These are phyloP conservation scores for Colletotrichum tropicicola DNA, from an alignment of 2,329 filamentous ascomycete genomes.

Conservation along the genomic window DNA sequence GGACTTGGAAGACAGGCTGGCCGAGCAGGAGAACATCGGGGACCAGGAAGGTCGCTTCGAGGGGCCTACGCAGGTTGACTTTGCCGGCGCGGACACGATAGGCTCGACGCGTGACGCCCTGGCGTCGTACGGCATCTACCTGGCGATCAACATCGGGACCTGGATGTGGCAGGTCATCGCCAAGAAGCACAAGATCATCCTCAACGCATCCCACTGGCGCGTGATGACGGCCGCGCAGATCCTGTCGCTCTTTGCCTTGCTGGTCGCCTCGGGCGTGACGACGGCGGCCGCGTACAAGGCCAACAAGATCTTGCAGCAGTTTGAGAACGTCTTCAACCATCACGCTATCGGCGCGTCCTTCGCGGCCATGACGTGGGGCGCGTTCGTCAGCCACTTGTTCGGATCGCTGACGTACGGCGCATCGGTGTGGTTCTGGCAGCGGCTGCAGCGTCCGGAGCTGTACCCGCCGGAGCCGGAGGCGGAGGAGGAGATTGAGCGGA, in stretches of 20 bases:
- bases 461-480: constrained; percentile 9
- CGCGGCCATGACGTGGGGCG: constrained; percentile 9
- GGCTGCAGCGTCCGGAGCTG: constrained; percentile 1
- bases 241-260: constrained; percentile 3
- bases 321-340: neutral
- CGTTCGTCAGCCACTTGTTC: constrained; percentile 1
- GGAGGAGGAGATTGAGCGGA: neutral
- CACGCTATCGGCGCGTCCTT: neutral
- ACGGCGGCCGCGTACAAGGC: neutral
- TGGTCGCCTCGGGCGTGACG: neutral
- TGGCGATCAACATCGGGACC: neutral
- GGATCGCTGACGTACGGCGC: neutral
- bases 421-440: neutral
- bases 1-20: neutral
- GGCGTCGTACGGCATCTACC: constrained; percentile 1
- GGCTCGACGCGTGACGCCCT: neutral
- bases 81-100: neutral
- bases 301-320: neutral
- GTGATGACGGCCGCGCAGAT: neutral
- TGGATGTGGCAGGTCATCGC: constrained; percentile 12
- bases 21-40: neutral
- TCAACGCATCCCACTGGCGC: neutral
- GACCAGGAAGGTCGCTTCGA: neutral
- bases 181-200: neutral
- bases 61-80: neutral